Evolutionary conservation across 306 rosid species (phyloP).

Genomic region (Carpinus viminea): DNA sequence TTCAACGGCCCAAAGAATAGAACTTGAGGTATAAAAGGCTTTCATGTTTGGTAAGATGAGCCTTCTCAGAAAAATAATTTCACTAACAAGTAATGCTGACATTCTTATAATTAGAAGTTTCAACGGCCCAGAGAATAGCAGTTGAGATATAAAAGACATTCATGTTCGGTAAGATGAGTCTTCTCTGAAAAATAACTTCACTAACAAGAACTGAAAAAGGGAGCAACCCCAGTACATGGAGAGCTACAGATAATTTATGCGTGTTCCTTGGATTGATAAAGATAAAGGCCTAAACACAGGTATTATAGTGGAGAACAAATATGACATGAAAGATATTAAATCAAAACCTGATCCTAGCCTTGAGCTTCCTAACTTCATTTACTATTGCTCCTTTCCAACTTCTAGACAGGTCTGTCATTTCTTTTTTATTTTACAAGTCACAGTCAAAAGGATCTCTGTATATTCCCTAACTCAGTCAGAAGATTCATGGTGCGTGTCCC

Average conservation of each 20-base stretch:
- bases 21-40: not conserved
- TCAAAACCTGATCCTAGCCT: not conserved
- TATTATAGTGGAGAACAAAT: not conserved
- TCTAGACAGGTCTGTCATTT: conserved; percentile 13
- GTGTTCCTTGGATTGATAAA: not conserved
- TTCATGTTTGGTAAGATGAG: not conserved
- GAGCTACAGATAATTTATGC: not conserved
- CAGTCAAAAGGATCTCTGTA: not conserved
- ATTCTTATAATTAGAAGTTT: conserved; percentile 10
- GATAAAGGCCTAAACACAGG: not conserved
- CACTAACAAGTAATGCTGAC: not conserved
- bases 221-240: not conserved
- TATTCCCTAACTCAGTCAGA: not conserved
- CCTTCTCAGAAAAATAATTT: not conserved
- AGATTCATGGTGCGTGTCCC: not conserved
- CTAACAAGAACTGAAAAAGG: not conserved
- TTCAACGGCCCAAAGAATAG: not conserved
- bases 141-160: not conserved
- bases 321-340: not conserved
- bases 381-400: conserved; percentile 7
- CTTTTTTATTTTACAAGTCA: not conserved
- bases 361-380: conserved; percentile 2
- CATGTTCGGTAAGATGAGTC: not conserved
- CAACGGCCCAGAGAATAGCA: not conserved
- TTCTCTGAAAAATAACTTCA: not conserved